A percentile compares a stretch with the other conserved stretches of the same genome.
Conservation (phyloP, 768 basidiomycete genomes). For the Pisolithus orientalis region DNA sequence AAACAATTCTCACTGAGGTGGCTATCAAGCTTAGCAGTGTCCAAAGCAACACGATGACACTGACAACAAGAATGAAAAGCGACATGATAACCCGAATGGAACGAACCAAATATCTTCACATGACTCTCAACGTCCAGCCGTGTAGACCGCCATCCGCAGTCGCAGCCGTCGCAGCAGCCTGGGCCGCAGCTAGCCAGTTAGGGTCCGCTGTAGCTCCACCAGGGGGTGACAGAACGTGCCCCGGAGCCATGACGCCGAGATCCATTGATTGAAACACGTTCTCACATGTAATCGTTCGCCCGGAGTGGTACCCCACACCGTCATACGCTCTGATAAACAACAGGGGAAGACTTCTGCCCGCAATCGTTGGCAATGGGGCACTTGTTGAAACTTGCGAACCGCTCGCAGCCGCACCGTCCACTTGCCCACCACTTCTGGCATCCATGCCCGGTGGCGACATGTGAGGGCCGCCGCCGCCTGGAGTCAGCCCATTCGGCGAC, state of each 20-base stretch:
- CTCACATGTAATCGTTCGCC: slow-evolving; percentile 77
- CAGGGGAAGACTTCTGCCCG: slow-evolving; percentile 67
- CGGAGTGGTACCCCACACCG: slow-evolving; percentile 87
- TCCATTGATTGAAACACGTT: slow-evolving; percentile 71
- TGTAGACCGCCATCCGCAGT: slow-evolving; percentile 60
- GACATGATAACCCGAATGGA: slow-evolving; percentile 11
- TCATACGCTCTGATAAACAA: slow-evolving; percentile 77
- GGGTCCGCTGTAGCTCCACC: slow-evolving; percentile 46
- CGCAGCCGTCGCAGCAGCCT: slow-evolving; percentile 60
- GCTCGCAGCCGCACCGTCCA: slow-evolving; percentile 21
- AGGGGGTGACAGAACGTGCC: slow-evolving; percentile 39
- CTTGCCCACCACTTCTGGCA: slow-evolving; percentile 18
- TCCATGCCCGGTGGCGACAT: slow-evolving; percentile 22
- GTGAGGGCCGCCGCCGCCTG: slow-evolving; percentile 35
- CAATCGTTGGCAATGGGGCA: slow-evolving; percentile 43
- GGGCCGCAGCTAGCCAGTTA: slow-evolving; percentile 70
- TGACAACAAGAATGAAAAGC: slow-evolving; percentile 15
- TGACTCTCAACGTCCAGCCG: slow-evolving; percentile 75
- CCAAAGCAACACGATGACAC: slow-evolving; percentile 16
- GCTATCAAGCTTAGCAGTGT: background rate
- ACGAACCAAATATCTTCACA: slow-evolving; percentile 37
- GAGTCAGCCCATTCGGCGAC: slow-evolving; percentile 30
- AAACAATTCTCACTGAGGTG: background rate
- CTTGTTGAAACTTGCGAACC: slow-evolving; percentile 14
- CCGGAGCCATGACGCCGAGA: slow-evolving; percentile 42